Evolutionary conservation across 257 asterid genomes (phyloP).

Genomic region (Solanum peruvianum): DNA sequence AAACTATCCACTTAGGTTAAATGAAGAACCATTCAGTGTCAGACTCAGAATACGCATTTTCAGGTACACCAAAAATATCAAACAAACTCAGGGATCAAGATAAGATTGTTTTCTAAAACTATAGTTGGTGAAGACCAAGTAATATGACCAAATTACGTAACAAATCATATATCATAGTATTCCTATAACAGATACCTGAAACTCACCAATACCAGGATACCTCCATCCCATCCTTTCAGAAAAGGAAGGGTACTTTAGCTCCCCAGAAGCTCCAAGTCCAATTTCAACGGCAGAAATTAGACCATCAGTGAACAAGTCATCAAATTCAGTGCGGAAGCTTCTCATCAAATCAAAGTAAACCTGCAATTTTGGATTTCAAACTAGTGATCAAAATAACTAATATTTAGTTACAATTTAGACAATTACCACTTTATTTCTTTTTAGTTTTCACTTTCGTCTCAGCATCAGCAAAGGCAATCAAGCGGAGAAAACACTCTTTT

Average conservation of each 20-base stretch:
- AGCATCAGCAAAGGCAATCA: neutral
- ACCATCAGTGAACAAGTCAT: constrained; percentile 52
- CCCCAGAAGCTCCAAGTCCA: constrained; percentile 73
- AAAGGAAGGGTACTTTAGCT: constrained; percentile 67
- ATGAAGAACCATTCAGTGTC: neutral
- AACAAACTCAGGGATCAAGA: neutral
- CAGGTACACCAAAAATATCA: neutral
- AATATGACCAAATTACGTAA: neutral
- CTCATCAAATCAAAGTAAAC: constrained; percentile 71
- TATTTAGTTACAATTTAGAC: neutral
- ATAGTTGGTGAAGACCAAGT: neutral
- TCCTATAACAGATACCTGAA: constrained; percentile 44
- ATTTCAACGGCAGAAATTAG: constrained; percentile 59
- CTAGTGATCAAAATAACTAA: neutral
- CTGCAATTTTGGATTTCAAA: constrained; percentile 21
- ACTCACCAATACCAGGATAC: constrained; percentile 84
- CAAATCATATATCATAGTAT: neutral
- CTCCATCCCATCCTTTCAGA: constrained; percentile 74
- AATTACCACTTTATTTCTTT: neutral
- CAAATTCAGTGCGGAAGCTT: constrained; percentile 67
- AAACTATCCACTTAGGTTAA: neutral
- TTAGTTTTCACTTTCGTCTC: neutral
- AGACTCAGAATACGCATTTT: neutral
- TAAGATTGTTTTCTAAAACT: neutral
- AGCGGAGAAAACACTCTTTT: neutral